Base-by-base conservation (phyloP, 2,329 filamentous ascomycete genomes). In the Fusarium drepaniforme region DNA sequence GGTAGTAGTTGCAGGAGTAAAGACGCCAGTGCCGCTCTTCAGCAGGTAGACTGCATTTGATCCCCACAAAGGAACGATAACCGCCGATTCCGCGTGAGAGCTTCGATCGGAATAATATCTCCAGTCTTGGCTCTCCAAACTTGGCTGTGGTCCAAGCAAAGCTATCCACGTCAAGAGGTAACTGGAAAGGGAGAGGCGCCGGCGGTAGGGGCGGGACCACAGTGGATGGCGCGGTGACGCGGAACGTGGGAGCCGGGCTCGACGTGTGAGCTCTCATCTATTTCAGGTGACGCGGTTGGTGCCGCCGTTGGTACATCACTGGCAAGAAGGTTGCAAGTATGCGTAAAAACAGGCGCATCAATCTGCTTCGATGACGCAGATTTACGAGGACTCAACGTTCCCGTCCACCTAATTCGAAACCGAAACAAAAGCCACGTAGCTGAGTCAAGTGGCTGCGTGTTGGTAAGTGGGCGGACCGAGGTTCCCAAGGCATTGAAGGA, bases 101-200 rank as follows among this genome's bases (percentile, higher is more conserved):
- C 51, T 63, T 64, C 70, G 66, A 75, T 75, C 28, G 37, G 53
- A 40, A 61, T 66, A 18, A 28, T 51, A 73, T 75, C 44, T 71
- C 56, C 61, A 60, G 33, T 61, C 35, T 64, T 57, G 37, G 49
- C 25, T 60, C 58, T 65, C 37, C 64, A 75, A 60, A 56, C 59
- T 67, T 71, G 56, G 28, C 44, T 56, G 40, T 40, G 40, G 33
- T 59, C 46, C 61, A 70, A 74, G 61, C 51, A 65, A 61, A 74
- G 70, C 66, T 63, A 61, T 28, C 49, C 21, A 63, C 28, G 63
- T 61, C 65, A 73, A 70, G 58, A 57, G 33, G 66, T 53, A 59
- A 51, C 73, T 75, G 70, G 58, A 53, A 64, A 75, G 70, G 73
- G 60, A 73, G 73, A 75, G 63, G 73, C 70, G 73, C 59, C 44